Evolutionary conservation across 2,329 filamentous ascomycete genomes (phyloP), one percentile per base, ranked within the genome.

Genomic region (Pseudogymnoascus destructans): DNA sequence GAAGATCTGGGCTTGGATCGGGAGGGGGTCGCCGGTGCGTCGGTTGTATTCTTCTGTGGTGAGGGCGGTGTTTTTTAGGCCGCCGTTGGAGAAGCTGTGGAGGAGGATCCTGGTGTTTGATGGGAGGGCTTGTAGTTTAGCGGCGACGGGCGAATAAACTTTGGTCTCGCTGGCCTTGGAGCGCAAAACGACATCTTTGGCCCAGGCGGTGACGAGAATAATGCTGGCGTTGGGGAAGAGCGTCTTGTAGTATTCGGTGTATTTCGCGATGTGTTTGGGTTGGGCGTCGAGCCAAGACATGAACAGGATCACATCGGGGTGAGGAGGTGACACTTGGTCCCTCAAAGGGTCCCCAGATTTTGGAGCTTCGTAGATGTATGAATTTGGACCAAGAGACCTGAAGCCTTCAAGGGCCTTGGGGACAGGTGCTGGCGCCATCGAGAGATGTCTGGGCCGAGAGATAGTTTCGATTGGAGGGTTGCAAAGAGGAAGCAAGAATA

Each of bases 51-150:
- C 62, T 13, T 65, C 61, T 1, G 76, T 70, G 5, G 78, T 61
- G 23, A 70, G 65, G 3, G 66, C 66, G 3, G 70, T 66, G 5
- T 72, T 72, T 55, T 71, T 69, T 17, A 71, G 66, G 13, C 77
- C 77, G 23, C 75, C 76, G 60, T 79, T 77, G 19, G 75, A 78
- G 67, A 78, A 79, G 58, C 73, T 66, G 65, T 79, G 75, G 7
- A 77, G 61, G 27, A 74, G 70, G 64, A 66, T 63, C 63, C 56
- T 61, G 59, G 59, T 42, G 61, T 62, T 32, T 49, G 42, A 3
- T 13, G 62, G 46, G 57, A 66, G 27, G 60, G 59, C 52, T 17
- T 63, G 67, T 13, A 75, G 64, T 17, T 68, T 68, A 11, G 70
- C 65, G 8, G 73, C 64, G 7, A 69, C 70, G 1, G 74, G 70